Conservation (phyloP, 768 basidiomycete genomes). For the Atractiella rhizophila region DNA sequence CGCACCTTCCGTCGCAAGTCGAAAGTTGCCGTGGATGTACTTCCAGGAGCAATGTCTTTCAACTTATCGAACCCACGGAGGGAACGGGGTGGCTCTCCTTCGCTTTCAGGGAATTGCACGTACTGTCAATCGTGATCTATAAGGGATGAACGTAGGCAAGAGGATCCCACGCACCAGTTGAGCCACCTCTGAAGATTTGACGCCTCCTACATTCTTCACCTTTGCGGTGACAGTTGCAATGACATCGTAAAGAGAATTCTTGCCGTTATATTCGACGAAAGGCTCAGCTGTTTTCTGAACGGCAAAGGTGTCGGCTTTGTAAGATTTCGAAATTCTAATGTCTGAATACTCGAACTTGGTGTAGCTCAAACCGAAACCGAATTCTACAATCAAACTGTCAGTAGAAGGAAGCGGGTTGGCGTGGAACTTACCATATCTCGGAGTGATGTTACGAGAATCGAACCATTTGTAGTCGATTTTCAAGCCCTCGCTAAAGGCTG, state of each 20-base stretch:
- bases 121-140: slow-evolving; percentile 15
- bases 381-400: slow-evolving; percentile 7
- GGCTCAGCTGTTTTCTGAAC: slow-evolving; percentile 21
- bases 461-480: slow-evolving; percentile 20
- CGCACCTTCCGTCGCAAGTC: slow-evolving; percentile 12
- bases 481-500: slow-evolving; percentile 19
- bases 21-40: slow-evolving; percentile 16
- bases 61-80: slow-evolving; percentile 21
- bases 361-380: slow-evolving; percentile 19
- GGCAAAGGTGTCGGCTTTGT: slow-evolving; percentile 14
- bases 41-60: slow-evolving; percentile 14
- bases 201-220: slow-evolving; percentile 22
- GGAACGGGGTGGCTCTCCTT: slow-evolving; percentile 18
- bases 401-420: neutral
- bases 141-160: no score
- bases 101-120: slow-evolving; percentile 17
- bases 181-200: slow-evolving; percentile 20
- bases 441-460: slow-evolving; percentile 19
- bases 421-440: slow-evolving; percentile 11
- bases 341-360: slow-evolving; percentile 2
- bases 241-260: slow-evolving; percentile 18
- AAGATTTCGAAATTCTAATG: slow-evolving; percentile 12
- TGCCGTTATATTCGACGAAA: slow-evolving; percentile 14
- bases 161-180: slow-evolving; percentile 19
- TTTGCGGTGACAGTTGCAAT: slow-evolving; percentile 17